Evolutionary conservation across 371 early-diverging fungal species (phyloP).

Genomic region (Synchytrium microbalum): DNA sequence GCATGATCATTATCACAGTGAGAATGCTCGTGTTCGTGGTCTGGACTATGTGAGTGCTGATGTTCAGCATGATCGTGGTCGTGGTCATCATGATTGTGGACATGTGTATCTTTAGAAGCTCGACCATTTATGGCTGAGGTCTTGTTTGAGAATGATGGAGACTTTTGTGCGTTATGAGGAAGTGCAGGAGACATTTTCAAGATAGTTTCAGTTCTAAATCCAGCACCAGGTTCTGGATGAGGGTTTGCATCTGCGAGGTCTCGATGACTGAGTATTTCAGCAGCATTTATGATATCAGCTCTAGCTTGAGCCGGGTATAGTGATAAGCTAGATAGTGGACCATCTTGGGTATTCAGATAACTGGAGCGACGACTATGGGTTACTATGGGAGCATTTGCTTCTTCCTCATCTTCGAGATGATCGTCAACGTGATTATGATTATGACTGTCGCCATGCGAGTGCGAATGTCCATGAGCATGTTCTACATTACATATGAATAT

Average conservation of each 20-base stretch:
- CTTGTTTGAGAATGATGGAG: not conserved
- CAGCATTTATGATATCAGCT: not conserved
- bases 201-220: too few relatives aligned
- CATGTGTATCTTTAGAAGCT: too few relatives aligned
- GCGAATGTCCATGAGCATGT: constrained; percentile 10
- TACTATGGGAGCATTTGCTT: too few relatives aligned
- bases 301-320: not conserved
- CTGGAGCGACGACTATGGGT: too few relatives aligned
- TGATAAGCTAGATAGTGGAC: not conserved
- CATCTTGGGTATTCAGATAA: not conserved
- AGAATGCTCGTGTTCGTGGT: constrained; percentile 12
- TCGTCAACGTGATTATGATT: not conserved
- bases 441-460: constrained; percentile 18
- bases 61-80: not conserved
- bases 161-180: too few relatives aligned
- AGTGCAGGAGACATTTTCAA: too few relatives aligned
- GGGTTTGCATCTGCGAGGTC: too few relatives aligned
- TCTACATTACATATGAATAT: too few relatives aligned
- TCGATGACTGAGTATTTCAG: too few relatives aligned
- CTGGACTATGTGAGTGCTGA: constrained; percentile 10
- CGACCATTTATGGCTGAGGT: not conserved
- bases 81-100: constrained; percentile 14
- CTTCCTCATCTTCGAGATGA: too few relatives aligned
- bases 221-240: too few relatives aligned
- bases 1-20: constrained; percentile 29